Base-by-base conservation (phyloP, 805 yeast genomes). In the Lipomyces mesembrius region DNA sequence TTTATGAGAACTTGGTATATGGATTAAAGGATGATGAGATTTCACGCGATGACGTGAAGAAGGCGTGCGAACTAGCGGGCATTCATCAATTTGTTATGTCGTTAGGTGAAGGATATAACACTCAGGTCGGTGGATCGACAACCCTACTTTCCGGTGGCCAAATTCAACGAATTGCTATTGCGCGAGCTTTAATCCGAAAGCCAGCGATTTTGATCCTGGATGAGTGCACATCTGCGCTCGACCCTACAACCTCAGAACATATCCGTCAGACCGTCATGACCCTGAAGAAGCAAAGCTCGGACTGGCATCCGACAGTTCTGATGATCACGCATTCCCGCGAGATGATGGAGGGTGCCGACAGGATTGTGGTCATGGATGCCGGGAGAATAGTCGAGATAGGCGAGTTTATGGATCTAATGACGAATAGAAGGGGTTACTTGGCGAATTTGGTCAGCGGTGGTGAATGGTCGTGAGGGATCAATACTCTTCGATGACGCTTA, bases 211-310 rank as follows among this genome's bases (percentile, higher is more conserved):
- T 86, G 61, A 79, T 87, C 22, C 77, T 95, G 59, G 99, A 95
- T 77, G 99, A 95, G 75, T 88, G 93, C 72, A 92, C 98, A 0
- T 88, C 98, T 0, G 90, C 97, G 0, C 79, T 95, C 59, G 99
- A 95, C 75, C 81, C 88, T 0, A 83, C 81, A 22, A 89, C 88
- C 70, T 77, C 89, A 0, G 72, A 74, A 7, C 74, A 76, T 1
- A 83, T 95, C n/a, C 79, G 82, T 17, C 74, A 81, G 1, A 71
- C 91, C 65, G 79, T 94, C 0, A 62, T 74, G 1, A 76, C 79
- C 17, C 73, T 83, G 49, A n/a, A 25, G 22, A 34, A 25, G 6
- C 20, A 7, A 14, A 57, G 27, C 9, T 11, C 17, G 20, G 22
- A 25, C 3, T 17, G 35, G 32, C 29, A 35, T 55, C 62, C 64